Percentiles rank a stretch among this genome's conserved stretches.
phyloP scores from a whole-genome alignment of 176 grass and related monocot species.

The Dendrocalamus sinicus region DNA sequence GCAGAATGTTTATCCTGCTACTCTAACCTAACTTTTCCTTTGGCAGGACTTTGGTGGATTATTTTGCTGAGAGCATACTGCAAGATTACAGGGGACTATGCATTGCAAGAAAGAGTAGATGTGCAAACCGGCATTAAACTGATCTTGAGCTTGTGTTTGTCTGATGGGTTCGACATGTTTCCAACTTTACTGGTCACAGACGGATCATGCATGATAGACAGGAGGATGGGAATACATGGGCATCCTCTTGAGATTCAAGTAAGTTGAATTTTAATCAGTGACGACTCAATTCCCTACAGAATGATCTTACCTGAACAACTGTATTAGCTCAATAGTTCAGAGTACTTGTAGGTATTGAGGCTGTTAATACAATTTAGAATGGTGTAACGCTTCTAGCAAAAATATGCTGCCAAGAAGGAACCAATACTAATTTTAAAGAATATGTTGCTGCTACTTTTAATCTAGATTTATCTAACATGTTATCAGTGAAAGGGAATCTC shows the following conservation, averaged over 20 bases:
- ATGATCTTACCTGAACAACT: slow-evolving; percentile 14
- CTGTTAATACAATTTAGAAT: not conserved
- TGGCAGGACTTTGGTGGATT: slow-evolving; percentile 85
- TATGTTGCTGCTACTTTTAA: slow-evolving; percentile 11
- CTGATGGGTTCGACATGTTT: slow-evolving; percentile 91
- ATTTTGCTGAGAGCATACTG: slow-evolving; percentile 85
- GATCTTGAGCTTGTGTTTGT: slow-evolving; percentile 76
- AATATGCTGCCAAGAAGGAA: not conserved
- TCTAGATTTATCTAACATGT: not conserved
- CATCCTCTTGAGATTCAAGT: slow-evolving; percentile 94
- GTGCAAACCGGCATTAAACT: slow-evolving; percentile 83
- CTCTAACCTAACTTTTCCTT: slow-evolving; percentile 27
- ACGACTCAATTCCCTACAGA: slow-evolving; percentile 6
- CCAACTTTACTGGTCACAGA: slow-evolving; percentile 83
- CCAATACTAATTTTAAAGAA: slow-evolving; percentile 8
- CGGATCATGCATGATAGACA: slow-evolving; percentile 90
- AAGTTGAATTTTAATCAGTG: slow-evolving; percentile 26
- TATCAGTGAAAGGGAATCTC: not conserved
- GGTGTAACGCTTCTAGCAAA: not conserved
- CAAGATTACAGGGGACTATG: slow-evolving; percentile 75
- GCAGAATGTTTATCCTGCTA: not conserved
- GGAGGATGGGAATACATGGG: slow-evolving; percentile 88
- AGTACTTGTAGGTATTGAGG: not conserved
- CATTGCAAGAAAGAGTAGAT: slow-evolving; percentile 74
- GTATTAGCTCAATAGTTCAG: slow-evolving; percentile 9